A percentile compares a stretch with the other conserved stretches of the same genome.
phyloP scores from a whole-genome alignment of 2,329 filamentous ascomycete species.

The Aspergillus ochraceoroseus region DNA sequence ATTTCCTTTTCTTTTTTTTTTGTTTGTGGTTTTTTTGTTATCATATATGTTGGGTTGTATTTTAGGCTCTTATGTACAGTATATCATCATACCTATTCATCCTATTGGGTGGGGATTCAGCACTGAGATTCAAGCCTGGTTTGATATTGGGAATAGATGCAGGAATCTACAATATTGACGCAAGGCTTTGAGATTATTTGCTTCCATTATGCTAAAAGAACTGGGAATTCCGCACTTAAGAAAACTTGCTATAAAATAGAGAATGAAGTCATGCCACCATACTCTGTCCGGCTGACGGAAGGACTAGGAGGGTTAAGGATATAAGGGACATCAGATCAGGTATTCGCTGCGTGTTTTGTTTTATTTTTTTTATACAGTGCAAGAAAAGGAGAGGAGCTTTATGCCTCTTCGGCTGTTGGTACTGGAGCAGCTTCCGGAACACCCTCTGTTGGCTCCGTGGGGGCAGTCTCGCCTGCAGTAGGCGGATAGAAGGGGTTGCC shows the following conservation, averaged over 20 bases:
- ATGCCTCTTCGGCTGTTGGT: constrained; percentile 20
- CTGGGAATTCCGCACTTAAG: too few species aligned
- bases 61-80: constrained; percentile 15
- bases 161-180: too few species aligned
- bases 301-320: constrained; percentile 1
- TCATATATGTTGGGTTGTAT: constrained; percentile 15
- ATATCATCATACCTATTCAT: constrained; percentile 8
- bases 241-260: constrained; percentile 14
- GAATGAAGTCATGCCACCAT: constrained; percentile 16
- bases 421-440: constrained; percentile 11
- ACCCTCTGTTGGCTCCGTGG: constrained; percentile 20
- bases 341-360: constrained; percentile 15
- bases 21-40: constrained; percentile 4
- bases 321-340: constrained; percentile 1
- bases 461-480: constrained; percentile 19
- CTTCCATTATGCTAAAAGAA: too few species aligned
- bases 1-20: background rate
- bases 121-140: background rate
- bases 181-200: too few species aligned
- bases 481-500: constrained; percentile 49
- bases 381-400: constrained; percentile 9
- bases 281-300: constrained; percentile 8
- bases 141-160: too few species aligned
- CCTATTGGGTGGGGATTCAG: background rate
- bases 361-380: constrained; percentile 18